Percentiles rank a stretch among this genome's conserved stretches.
phyloP scores from a whole-genome alignment of 2,329 filamentous ascomycete species.

The Alternaria tenuissima region DNA sequence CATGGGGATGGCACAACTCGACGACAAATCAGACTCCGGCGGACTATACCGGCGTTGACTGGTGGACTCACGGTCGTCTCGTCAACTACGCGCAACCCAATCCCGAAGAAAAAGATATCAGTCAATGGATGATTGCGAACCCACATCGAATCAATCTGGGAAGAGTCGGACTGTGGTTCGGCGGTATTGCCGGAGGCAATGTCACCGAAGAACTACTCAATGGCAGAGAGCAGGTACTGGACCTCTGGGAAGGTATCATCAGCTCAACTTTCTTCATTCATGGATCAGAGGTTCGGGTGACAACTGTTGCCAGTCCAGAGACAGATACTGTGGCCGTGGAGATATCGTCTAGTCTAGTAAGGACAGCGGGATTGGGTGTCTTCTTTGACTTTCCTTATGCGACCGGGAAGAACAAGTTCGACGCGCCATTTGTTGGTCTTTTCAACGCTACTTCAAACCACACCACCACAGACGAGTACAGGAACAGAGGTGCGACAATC shows the following conservation, averaged over 20 bases:
- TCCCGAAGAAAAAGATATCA: constrained; percentile 52
- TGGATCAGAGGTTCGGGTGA: constrained; percentile 51
- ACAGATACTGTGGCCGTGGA: constrained; percentile 58
- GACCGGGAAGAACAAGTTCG: constrained; percentile 60
- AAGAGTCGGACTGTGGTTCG: constrained; percentile 59
- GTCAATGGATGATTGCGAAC: constrained; percentile 64
- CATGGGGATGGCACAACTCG: constrained; percentile 59
- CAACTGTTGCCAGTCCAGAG: constrained; percentile 57
- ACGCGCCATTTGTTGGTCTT: constrained; percentile 63
- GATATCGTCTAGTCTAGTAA: constrained; percentile 55
- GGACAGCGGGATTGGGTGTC: constrained; percentile 52
- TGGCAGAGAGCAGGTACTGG: constrained; percentile 55
- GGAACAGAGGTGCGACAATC: constrained; percentile 49
- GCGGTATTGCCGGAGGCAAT: constrained; percentile 50
- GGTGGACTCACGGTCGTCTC: constrained; percentile 56
- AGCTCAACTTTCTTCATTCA: constrained; percentile 57
- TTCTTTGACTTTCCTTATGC: constrained; percentile 64
- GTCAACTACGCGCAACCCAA: constrained; percentile 57
- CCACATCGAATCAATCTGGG: constrained; percentile 62
- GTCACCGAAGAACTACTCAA: constrained; percentile 54
- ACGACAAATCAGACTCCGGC: constrained; percentile 47
- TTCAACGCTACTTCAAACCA: constrained; percentile 60
- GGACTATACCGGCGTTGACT: constrained; percentile 54
- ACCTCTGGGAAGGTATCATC: constrained; percentile 60
- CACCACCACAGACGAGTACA: constrained; percentile 48